Percentiles rank a stretch among this genome's conserved stretches.
These are phyloP conservation scores for Tolypocladium album DNA, from an alignment of 2,329 filamentous ascomycete genomes.

Conservation along the genomic window DNA sequence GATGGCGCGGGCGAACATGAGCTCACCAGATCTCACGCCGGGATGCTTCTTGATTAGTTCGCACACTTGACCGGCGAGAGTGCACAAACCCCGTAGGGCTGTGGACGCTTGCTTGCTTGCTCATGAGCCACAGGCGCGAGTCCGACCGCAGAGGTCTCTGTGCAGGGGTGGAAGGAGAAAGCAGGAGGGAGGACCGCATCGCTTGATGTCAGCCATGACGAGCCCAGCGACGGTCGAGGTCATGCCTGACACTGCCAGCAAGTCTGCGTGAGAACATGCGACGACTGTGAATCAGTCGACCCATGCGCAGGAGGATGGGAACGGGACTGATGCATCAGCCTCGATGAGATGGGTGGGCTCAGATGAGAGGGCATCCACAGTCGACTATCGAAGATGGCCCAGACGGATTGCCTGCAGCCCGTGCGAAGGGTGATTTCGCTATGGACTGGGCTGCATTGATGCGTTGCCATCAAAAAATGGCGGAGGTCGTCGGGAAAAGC, in stretches of 20 bases:
- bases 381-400: background rate
- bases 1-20: background rate
- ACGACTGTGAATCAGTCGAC: constrained; percentile 12
- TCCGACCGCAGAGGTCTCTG: background rate
- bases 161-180: background rate
- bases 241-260: background rate
- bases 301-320: background rate
- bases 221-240: constrained; percentile 5
- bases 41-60: background rate
- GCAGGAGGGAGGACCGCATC: background rate
- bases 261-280: background rate
- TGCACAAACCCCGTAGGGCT: background rate
- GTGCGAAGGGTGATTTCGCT: background rate
- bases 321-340: background rate
- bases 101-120: background rate
- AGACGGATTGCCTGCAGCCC: background rate
- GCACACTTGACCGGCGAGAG: background rate
- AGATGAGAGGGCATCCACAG: background rate
- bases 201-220: background rate
- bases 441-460: background rate
- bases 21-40: background rate
- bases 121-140: background rate
- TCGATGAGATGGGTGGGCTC: background rate
- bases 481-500: background rate
- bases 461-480: background rate